Base-by-base conservation (phyloP, 2,329 filamentous ascomycete species). In the Penicillium hordei region DNA sequence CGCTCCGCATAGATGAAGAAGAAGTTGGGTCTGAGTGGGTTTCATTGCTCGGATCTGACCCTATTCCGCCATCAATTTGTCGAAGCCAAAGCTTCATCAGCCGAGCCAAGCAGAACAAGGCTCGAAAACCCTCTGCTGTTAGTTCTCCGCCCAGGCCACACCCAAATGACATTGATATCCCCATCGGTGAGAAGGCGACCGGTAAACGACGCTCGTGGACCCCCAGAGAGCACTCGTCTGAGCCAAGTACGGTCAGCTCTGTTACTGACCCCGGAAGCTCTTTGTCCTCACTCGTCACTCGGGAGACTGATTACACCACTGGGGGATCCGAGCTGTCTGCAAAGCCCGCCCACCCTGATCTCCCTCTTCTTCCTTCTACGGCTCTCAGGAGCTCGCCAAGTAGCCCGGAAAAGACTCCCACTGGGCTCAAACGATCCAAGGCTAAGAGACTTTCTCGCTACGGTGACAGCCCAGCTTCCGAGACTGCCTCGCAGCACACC, bases 11-110 rank as follows among this genome's bases (percentile, higher is more conserved):
- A 3, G 88, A 93, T 52, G 86, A 90, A 69, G 88, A 92, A 60
- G 87, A 90, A 55, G 86, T 92, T 58, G 86, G 89, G 6, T 78
- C 84, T 17, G 94, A 97, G 74, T 99, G 94, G 94, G 79, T 97
- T 38, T 84, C 89, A 39, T 90, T 97, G 75, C 78, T 97, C n/a
- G 86, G 86, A n/a, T 75, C 83, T 31, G 79, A 79, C 34, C 88
- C 88, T 29, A 77, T 87, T 34, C 86, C 86, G 23, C 86, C 86
- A 40, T 77, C 78, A 39, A 79, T 88, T 31, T 79, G 80, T 54
- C 78, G 82, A 63, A 78, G 79, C 50, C 78, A 80, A 59, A 83
- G 80, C 70, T 83, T 86, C 65, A 72, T 81, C 64, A 73, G 74
- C 50, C 73, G 73, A 46, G 72, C 72, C 31, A 78, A 77, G 59